Percentiles rank a stretch among this genome's conserved stretches.
phyloP scores from a whole-genome alignment of 2,329 filamentous ascomycete genomes.

The Fusarium longipes region DNA sequence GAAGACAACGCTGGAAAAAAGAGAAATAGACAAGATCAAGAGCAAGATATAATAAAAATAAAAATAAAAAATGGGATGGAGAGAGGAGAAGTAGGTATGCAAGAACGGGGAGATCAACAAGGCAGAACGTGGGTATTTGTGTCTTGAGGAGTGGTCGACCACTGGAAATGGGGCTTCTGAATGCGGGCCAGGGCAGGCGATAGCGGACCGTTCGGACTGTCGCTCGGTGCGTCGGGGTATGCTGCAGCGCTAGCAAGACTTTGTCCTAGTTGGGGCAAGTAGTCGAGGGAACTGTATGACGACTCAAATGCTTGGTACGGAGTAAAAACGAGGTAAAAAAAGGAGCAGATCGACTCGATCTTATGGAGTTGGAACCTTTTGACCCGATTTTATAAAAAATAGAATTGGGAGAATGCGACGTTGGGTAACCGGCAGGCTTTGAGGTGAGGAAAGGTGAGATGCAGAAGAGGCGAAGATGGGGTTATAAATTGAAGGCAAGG shows the following conservation, averaged over 20 bases:
- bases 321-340: conserved; percentile 3
- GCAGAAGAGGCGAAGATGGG: conserved; percentile 35
- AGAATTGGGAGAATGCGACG: conserved; percentile 14
- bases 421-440: neutral
- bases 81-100: neutral
- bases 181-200: conserved; percentile 11
- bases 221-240: conserved; percentile 46
- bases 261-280: conserved; percentile 41
- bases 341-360: conserved; percentile 29
- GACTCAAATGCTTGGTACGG: conserved; percentile 19
- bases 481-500: conserved; percentile 44
- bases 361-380: conserved; percentile 13
- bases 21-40: neutral
- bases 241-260: conserved; percentile 36
- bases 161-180: neutral
- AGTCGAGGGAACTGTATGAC: conserved; percentile 32
- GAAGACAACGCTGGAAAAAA: conserved; percentile 11
- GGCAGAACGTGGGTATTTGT: conserved; percentile 31
- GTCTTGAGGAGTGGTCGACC: conserved; percentile 12
- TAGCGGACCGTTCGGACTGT: conserved; percentile 37
- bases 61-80: too few relatives aligned
- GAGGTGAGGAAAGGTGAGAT: neutral
- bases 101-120: conserved; percentile 31
- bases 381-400: conserved; percentile 13
- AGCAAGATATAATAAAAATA: neutral